These are phyloP conservation scores for Mycosarcoma maydis DNA, from an alignment of 1,284 basidiomycete species.

Conservation along the genomic window DNA sequence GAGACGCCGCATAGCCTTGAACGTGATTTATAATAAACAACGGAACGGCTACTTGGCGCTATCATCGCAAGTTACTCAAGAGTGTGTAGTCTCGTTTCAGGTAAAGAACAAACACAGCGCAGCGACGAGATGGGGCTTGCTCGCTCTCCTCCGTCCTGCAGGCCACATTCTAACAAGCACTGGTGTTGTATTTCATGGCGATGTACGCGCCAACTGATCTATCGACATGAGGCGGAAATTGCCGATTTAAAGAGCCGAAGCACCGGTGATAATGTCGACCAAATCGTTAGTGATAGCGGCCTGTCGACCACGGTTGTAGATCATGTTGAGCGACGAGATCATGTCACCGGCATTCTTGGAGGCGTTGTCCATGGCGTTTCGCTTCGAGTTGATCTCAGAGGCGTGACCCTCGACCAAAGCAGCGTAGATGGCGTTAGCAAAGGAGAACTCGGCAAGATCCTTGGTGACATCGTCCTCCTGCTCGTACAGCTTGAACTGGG, in stretches of 20 bases:
- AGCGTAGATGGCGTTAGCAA: slow-evolving; percentile 96
- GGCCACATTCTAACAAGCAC: not conserved
- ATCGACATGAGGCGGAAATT: not conserved
- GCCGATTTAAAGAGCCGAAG: slow-evolving; percentile 66
- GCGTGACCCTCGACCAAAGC: slow-evolving; percentile 95
- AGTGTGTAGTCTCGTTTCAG: too few species aligned
- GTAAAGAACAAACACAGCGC: too few species aligned
- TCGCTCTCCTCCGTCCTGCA: too few species aligned
- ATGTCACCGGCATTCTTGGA: slow-evolving; percentile 86
- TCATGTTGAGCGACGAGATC: slow-evolving; percentile 65
- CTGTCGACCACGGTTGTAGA: slow-evolving; percentile 96
- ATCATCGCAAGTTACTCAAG: too few species aligned
- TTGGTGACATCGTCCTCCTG: slow-evolving; percentile 78
- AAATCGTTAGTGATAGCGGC: slow-evolving; percentile 96
- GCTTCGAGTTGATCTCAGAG: slow-evolving; percentile 81
- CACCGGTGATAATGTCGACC: slow-evolving; percentile 93
- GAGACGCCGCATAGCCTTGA: too few species aligned
- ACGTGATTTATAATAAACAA: too few species aligned
- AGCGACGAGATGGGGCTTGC: too few species aligned
- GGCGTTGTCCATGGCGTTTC: slow-evolving; percentile 99
- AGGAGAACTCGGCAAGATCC: slow-evolving; percentile 92
- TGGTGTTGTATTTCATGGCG: slow-evolving; percentile 2
- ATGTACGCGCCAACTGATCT: not conserved
- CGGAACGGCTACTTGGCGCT: too few species aligned
- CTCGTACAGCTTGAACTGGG: slow-evolving; percentile 65